These are phyloP conservation scores for Posidonia australis DNA, from an alignment of 106 monocot species.

Conservation along the genomic window DNA sequence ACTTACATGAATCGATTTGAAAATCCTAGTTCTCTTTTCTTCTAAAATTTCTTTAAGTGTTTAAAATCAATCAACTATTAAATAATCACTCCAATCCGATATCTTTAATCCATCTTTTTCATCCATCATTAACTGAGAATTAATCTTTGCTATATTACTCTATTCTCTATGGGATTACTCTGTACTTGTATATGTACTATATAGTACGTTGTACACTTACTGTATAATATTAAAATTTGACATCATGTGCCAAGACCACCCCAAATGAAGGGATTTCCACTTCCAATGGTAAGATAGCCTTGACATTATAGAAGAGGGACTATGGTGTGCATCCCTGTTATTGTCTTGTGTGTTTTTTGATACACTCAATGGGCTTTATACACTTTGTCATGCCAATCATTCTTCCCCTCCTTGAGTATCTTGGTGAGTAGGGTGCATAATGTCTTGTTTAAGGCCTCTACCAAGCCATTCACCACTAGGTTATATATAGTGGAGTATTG, in stretches of 20 bases:
- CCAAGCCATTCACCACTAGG: neutral
- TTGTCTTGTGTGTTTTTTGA: neutral
- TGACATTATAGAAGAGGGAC: neutral
- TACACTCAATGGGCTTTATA: neutral
- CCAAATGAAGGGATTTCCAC: neutral
- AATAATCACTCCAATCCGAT: no score
- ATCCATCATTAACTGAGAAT: no score
- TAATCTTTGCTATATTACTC: no score
- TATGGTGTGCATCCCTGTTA: neutral
- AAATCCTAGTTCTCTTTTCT: no score
- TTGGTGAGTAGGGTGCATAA: neutral
- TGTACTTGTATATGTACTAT: no score
- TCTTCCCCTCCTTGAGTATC: neutral
- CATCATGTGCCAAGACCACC: neutral
- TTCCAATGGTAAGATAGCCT: neutral
- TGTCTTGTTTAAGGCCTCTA: neutral
- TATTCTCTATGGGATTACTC: no score
- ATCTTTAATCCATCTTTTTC: no score
- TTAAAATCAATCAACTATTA: no score
- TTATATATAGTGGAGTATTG: constrained; percentile 2
- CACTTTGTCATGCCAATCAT: neutral
- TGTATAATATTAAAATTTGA: no score
- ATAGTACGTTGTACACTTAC: no score
- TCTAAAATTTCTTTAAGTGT: no score
- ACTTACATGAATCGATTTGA: no score